Conservation (phyloP, 129 eudicot species). For the Cynara cardunculus region DNA sequence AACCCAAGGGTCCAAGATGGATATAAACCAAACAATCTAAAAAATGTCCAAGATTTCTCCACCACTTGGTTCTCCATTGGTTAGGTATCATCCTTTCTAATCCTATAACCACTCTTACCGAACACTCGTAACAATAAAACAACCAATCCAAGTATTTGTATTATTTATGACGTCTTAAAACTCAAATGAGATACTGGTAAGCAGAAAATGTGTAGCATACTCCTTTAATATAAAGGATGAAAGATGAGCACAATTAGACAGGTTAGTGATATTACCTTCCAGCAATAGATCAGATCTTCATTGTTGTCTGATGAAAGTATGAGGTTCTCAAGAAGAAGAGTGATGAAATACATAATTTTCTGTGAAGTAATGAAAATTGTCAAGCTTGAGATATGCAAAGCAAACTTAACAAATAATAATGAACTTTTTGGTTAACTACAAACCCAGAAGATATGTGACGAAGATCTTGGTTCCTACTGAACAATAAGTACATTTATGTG, state of each 20-base stretch:
- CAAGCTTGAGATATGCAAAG: not conserved
- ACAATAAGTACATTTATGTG: not conserved
- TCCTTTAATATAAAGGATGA: slow-evolving; percentile 7
- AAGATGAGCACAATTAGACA: not conserved
- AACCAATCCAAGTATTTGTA: slow-evolving; percentile 2
- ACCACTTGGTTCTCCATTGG: slow-evolving; percentile 37
- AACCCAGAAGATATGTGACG: not conserved
- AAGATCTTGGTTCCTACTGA: not conserved
- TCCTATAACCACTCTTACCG: not conserved
- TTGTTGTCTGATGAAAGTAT: slow-evolving; percentile 79
- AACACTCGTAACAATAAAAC: slow-evolving; percentile 22
- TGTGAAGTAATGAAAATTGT: slow-evolving; percentile 31
- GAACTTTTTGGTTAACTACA: not conserved
- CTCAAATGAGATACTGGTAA: not conserved
- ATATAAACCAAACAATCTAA: not conserved
- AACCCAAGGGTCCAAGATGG: not conserved
- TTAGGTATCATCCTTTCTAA: not conserved
- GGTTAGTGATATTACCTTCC: slow-evolving; percentile 59
- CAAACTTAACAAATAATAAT: not conserved
- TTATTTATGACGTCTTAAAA: not conserved
- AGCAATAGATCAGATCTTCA: slow-evolving; percentile 93
- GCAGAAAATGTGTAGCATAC: not conserved
- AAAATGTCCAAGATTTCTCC: slow-evolving; percentile 3
- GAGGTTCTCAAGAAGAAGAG: slow-evolving; percentile 93
- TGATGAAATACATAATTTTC: slow-evolving; percentile 87